These are phyloP conservation scores for Alternaria gansuensis DNA, from an alignment of 2,329 filamentous ascomycete species.

Conservation along the genomic window DNA sequence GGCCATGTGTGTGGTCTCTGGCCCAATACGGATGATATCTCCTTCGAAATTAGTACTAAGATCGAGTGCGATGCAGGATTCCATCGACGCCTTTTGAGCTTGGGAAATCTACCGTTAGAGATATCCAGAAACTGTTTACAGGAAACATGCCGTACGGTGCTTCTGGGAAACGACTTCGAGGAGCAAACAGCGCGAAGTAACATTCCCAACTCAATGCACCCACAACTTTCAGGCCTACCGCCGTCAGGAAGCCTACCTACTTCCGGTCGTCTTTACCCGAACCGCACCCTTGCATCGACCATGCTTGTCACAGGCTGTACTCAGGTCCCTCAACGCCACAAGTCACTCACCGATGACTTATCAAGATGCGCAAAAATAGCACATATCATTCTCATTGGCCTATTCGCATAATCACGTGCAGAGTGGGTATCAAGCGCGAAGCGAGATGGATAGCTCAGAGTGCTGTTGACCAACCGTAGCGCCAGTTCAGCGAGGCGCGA, in stretches of 20 bases:
- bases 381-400: conserved; percentile 9
- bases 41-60: too few species aligned
- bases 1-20: too few species aligned
- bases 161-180: neutral
- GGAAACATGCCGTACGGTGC: neutral
- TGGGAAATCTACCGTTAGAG: too few species aligned
- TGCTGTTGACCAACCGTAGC: conserved; percentile 14
- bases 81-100: too few species aligned
- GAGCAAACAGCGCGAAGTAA: neutral
- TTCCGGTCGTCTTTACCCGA: neutral
- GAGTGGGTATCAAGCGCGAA: neutral
- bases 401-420: conserved; percentile 22
- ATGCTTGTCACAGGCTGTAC: neutral
- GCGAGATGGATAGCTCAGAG: neutral
- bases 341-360: neutral
- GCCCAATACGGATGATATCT: too few species aligned
- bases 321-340: conserved; percentile 1
- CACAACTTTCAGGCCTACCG: neutral
- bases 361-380: conserved; percentile 6
- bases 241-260: neutral
- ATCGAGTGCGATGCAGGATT: too few species aligned
- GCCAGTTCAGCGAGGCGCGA: conserved; percentile 14
- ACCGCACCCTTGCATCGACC: neutral
- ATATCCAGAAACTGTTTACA: neutral
- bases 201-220: neutral